phyloP scores from a whole-genome alignment of 306 rosid species.

The Quercus robur region DNA sequence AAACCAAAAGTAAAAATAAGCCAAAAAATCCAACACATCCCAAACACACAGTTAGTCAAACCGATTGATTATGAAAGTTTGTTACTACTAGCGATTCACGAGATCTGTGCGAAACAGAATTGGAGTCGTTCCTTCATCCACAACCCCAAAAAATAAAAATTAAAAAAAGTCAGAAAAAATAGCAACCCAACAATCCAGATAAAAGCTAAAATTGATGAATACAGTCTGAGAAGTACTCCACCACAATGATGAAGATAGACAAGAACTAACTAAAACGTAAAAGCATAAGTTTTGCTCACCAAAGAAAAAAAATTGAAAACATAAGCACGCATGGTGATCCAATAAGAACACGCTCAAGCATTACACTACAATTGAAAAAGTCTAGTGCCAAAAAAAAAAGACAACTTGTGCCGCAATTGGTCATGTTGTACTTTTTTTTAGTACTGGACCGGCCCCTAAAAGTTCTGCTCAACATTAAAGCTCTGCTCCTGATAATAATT shows the following conservation, averaged over 20 bases:
- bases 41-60: neutral
- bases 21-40: too few relatives aligned
- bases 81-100: neutral
- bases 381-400: too few relatives aligned
- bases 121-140: neutral
- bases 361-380: neutral
- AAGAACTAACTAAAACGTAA: neutral
- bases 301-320: neutral
- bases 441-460: too few relatives aligned
- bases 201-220: neutral
- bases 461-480: too few relatives aligned
- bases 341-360: conserved; percentile 6
- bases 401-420: too few relatives aligned
- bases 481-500: too few relatives aligned
- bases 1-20: too few relatives aligned
- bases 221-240: neutral
- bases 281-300: too few relatives aligned
- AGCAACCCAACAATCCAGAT: neutral
- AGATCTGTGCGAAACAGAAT: neutral
- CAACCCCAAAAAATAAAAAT: neutral
- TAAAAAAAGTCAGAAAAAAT: neutral
- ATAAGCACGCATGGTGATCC: neutral
- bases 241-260: neutral
- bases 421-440: too few relatives aligned
- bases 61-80: neutral